Base-by-base conservation (phyloP, 2,329 filamentous ascomycete genomes). In the Xylariaceae sp. region DNA sequence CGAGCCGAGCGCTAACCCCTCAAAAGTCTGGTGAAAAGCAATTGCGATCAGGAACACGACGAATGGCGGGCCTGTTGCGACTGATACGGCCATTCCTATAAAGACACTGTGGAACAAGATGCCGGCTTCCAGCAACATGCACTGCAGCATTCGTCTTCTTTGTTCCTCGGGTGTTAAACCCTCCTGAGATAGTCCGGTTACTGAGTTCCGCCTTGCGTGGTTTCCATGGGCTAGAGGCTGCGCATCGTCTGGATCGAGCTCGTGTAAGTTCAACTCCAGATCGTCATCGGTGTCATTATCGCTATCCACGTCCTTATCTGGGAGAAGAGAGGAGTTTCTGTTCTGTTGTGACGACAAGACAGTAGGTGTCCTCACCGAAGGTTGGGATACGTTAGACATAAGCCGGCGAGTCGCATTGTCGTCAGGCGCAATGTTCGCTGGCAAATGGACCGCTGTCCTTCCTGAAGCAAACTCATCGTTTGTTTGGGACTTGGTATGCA, bases 61-160 rank as follows among this genome's bases (percentile, higher is more conserved):
- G 66, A 94, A 94, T 1, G 87, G 83, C 0, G 88, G 86, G 0
- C 88, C 88, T 0, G 87, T 90, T 0, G 89, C 85, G 0, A 94
- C 89, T 0, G 87, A 90, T 32, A 94, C 78, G 3, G 89, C 88
- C 87, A 92, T 91, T 58, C 89, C 89, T 63, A 94, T 92, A 66
- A 94, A 94, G 51, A 94, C 78, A 65, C 84, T 88, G 73, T 94
- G 89, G 68, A 92, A 92, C 12, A 94, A 78, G 58, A 94, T 92
- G 26, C 89, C 89, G 0, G 88, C 88, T 71, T 92, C 89, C 2
- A 94, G 80, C 29, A 94, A 78, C 45, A 92, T 74, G 62, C 88
- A 91, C 69, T 94, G 89, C 7, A 91, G 74, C 62, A 91, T 78
- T 60, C 86, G 79, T 8, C 85, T 80, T 64, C 85, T 81, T 56